Evolutionary conservation across 2,329 filamentous ascomycete species (phyloP), one percentile per base, ranked within the genome.

Genomic region (Fusarium subtropicale): DNA sequence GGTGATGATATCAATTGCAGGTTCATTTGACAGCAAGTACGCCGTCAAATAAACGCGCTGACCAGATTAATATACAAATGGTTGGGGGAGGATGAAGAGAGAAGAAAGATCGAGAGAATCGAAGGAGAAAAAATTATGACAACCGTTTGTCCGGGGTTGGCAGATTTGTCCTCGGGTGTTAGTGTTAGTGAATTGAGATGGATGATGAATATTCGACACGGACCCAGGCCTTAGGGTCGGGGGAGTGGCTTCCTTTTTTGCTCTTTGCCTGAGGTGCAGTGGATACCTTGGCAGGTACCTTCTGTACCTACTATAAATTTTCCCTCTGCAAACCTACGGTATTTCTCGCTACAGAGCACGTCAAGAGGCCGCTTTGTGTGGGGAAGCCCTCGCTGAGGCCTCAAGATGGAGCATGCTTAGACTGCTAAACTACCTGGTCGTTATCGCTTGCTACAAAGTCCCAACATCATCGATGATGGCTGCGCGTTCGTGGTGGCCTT

Each of bases 31-130:
- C 93, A 94, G 93, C 91, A 80, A 72, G 74, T 67, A 78, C 83
- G 90, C 90, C 92, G 92, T 86, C 93, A 96, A 97, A 91, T 86
- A 93, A 97, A 90, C 93, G 93, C 93, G 93, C 93, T 81, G 81
- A 76, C 71, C 75, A 75, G 71, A 71, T 73, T 69, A 67, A 68
- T 68, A 65, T 63, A 53, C 64, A 46, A 65, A 69, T 74, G 52
- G 41, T 74, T 60, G 68, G 60, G 67, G 51, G 55, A 56, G 26
- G 57, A 48, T 59, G 50, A 60, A 62, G 57, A 66, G 69, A 60
- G 66, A 73, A 71, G 64, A 69, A 71, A 62, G 26, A 34, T 68
- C 66, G 55, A 68, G 62, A 68, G 56, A 52, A 71, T 68, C 58
- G 58, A 70, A 61, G 59, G 53, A 61, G 39, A 64, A 69, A 69